Evolutionary conservation across 345 rosid genomes (phyloP).

Genomic region (Turnera subulata): DNA sequence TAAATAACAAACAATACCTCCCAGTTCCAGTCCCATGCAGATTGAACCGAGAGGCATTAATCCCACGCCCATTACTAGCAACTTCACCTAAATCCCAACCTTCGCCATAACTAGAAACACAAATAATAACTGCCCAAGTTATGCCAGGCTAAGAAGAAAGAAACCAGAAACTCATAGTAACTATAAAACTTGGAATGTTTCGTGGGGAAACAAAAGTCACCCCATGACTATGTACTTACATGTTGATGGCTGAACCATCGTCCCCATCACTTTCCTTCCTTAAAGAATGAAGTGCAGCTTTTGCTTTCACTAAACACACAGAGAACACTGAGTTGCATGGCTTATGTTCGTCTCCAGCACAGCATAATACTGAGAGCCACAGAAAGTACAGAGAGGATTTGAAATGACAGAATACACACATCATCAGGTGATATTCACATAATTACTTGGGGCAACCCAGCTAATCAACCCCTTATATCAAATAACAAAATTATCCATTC

Average conservation of each 20-base stretch:
- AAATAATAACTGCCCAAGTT: conserved; percentile 5
- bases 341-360: not conserved
- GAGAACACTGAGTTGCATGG: conserved; percentile 9
- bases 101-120: conserved; percentile 78
- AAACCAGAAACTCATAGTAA: conserved; percentile 3
- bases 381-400: too few species aligned
- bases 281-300: conserved; percentile 54
- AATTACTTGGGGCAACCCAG: not conserved
- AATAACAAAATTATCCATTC: not conserved
- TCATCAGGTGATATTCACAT: not conserved
- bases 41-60: conserved; percentile 83
- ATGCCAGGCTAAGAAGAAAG: not conserved
- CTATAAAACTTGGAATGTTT: conserved; percentile 1
- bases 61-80: conserved; percentile 85
- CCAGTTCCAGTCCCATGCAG: conserved; percentile 81
- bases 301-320: conserved; percentile 62
- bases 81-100: conserved; percentile 99
- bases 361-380: not conserved
- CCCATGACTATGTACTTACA: conserved; percentile 44
- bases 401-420: conserved; percentile 3
- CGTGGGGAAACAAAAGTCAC: not conserved
- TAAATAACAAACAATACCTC: conserved; percentile 52
- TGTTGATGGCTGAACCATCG: conserved; percentile 71
- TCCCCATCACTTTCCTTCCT: conserved; percentile 70
- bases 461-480: not conserved